Evolutionary conservation across 2,329 filamentous ascomycete species (phyloP).

Genomic region (Venturia aucupariae): DNA sequence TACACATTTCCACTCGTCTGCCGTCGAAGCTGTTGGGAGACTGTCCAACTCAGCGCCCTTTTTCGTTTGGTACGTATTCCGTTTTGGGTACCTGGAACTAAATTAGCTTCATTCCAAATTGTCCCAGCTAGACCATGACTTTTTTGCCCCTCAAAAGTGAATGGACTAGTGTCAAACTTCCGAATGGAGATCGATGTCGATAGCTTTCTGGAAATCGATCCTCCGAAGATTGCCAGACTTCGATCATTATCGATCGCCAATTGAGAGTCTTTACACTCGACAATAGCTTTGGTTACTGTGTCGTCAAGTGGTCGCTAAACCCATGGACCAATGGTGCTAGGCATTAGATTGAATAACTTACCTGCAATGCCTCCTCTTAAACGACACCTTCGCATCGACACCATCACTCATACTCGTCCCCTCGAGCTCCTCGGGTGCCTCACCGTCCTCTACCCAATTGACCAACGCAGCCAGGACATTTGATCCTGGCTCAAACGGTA

Average conservation of each 20-base stretch:
- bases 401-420: conserved; percentile 9
- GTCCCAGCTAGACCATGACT: no score
- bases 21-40: neutral
- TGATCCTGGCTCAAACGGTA: neutral
- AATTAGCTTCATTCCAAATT: neutral
- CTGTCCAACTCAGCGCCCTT: no score
- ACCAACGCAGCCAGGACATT: conserved; percentile 14
- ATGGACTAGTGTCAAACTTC: no score
- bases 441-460: conserved; percentile 13
- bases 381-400: neutral
- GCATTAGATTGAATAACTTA: neutral
- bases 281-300: neutral
- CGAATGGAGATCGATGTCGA: no score
- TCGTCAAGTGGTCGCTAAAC: no score
- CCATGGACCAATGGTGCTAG: no score
- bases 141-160: no score
- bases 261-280: no score
- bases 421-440: conserved; percentile 7
- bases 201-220: no score
- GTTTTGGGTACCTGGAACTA: neutral
- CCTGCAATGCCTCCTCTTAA: conserved; percentile 12
- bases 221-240: no score
- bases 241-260: no score
- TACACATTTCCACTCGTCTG: conserved; percentile 3
- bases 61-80: neutral